Evolutionary conservation across 805 yeast species (phyloP).

Genomic region (Isabelozyma gotoi): DNA sequence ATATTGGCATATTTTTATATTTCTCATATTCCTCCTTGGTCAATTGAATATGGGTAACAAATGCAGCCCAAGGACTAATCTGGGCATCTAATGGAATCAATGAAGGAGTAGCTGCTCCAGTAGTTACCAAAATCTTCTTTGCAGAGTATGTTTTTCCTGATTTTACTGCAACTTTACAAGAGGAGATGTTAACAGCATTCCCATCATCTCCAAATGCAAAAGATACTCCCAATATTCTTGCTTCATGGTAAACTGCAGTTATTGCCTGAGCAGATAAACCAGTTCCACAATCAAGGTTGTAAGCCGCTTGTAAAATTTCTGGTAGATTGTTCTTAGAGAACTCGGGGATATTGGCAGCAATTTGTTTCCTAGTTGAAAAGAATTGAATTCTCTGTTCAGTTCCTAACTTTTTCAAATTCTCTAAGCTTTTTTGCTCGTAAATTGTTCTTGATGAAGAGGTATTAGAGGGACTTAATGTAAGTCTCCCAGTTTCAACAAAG

Average conservation of each 20-base stretch:
- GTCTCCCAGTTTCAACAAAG: constrained; percentile 10
- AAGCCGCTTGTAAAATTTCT: constrained; percentile 6
- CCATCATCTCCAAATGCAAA: constrained; percentile 14
- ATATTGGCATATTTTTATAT: constrained; percentile 39
- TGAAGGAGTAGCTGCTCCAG: constrained; percentile 39
- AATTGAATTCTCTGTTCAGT: constrained; percentile 7
- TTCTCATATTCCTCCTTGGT: constrained; percentile 31
- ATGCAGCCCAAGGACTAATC: constrained; percentile 35
- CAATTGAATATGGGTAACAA: constrained; percentile 36
- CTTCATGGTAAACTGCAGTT: constrained; percentile 8
- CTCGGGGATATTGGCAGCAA: background rate
- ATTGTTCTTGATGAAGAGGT: constrained; percentile 6
- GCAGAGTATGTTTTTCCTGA: constrained; percentile 25
- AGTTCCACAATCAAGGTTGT: constrained; percentile 13
- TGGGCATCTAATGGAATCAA: constrained; percentile 26
- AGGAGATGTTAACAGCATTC: constrained; percentile 3
- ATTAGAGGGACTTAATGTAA: constrained; percentile 11
- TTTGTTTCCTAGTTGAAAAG: background rate
- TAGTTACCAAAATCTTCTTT: constrained; percentile 29
- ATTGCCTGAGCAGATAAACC: constrained; percentile 12
- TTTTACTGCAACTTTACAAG: constrained; percentile 3
- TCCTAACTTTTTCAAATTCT: constrained; percentile 8
- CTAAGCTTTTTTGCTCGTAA: constrained; percentile 10
- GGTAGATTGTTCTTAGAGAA: constrained; percentile 10
- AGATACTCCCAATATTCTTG: constrained; percentile 7